Base-by-base conservation (phyloP, 176 grass and related monocot genomes). In the Avena sativa region DNA sequence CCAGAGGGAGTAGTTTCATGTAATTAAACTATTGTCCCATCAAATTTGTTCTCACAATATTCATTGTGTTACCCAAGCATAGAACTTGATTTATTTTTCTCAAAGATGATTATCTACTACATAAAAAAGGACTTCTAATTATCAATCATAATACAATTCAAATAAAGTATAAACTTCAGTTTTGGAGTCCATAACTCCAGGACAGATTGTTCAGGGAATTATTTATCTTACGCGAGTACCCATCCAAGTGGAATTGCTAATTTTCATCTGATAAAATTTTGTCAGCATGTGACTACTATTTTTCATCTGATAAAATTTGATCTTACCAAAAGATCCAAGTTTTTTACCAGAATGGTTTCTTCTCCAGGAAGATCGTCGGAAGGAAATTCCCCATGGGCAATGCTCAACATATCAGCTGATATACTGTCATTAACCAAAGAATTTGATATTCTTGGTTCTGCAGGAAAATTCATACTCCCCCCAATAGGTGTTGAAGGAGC, bases 401-500 rank as follows among this genome's bases (percentile, higher is more conserved):
- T 85, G 76, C 92, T 93, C 47, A 94, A 53, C 25, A 94, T 86
- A 91, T 96, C 96, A 83, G 78, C 87, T 67, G 90, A 85, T 80
- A 84, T 80, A 88, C 79, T 99, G 49, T 96, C 94, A 64, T 83
- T 84, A 83, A 86, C 57, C 58, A 96, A 74, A 2, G 91, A 96
- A 93, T 90, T 99, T 36, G 94, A 99, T 57, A 90, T 90, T 85
- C 90, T 90, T 82, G 75, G 89, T 79, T 99, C 94, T 36, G 79
- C 49, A 64, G 68, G 85, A 88, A 96, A 99, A 90, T 93, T 94
- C 70, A 92, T 12, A 78, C 90, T 93, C 70, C 93, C 92, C 62
- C 90, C 97, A 66, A 96, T 90, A 90, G 97, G 93, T 46, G 93
- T 95, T 83, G 93, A 95, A 84, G 91, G 91, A 50, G 91, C 78